phyloP scores from a whole-genome alignment of 495 filamentous ascomycete species.

The Poronia punctata region DNA sequence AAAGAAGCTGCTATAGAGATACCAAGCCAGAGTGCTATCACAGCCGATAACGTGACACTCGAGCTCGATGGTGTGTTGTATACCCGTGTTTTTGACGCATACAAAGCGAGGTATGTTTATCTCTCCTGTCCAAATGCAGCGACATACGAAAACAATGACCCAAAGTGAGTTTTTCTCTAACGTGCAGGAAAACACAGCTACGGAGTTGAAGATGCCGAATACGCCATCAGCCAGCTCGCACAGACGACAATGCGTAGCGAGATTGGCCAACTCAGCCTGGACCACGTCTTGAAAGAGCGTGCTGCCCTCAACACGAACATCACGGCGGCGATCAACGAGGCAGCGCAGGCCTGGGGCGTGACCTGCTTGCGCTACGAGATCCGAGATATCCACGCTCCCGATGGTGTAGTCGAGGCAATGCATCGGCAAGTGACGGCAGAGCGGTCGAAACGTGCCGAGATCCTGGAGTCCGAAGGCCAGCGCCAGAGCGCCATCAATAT shows the following conservation, averaged over 20 bases:
- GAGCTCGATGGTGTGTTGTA: conserved; percentile 95
- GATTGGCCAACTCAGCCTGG: conserved; percentile 91
- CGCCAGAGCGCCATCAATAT: conserved; percentile 97
- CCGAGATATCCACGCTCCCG: conserved; percentile 92
- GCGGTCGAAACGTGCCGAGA: conserved; percentile 93
- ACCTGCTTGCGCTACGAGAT: conserved; percentile 96
- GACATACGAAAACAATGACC: background rate
- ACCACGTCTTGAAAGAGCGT: conserved; percentile 96
- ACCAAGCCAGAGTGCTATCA: conserved; percentile 92
- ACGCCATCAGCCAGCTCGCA: conserved; percentile 94
- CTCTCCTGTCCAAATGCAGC: background rate
- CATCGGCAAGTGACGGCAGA: conserved; percentile 96
- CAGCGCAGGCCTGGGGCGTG: conserved; percentile 92
- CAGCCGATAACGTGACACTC: conserved; percentile 94
- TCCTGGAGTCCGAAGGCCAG: conserved; percentile 92
- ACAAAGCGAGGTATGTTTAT: conserved; percentile 73
- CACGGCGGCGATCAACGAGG: conserved; percentile 96
- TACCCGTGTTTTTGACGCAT: conserved; percentile 92
- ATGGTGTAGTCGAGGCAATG: conserved; percentile 91
- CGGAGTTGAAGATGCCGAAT: conserved; percentile 96
- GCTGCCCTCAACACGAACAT: conserved; percentile 95
- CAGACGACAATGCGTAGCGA: conserved; percentile 98
- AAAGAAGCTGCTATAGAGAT: conserved; percentile 97
- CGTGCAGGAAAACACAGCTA: conserved; percentile 52
- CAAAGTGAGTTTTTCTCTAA: background rate